Conservation (phyloP, 345 rosid genomes). For the Pistacia atlantica region DNA sequence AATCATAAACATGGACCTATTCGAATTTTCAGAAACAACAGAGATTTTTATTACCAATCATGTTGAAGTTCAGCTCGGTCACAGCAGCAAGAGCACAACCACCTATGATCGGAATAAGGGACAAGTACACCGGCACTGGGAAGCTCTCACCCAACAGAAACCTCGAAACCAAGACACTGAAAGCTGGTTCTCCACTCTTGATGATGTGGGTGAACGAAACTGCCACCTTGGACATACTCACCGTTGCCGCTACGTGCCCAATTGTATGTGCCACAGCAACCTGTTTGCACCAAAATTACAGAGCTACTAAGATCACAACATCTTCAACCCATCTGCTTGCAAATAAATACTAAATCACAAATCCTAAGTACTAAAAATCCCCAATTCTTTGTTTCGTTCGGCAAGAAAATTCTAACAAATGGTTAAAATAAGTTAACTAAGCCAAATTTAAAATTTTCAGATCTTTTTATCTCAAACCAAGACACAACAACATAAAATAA, state of each 20-base stretch:
- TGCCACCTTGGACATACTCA: conserved; percentile 99
- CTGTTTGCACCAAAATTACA: conserved; percentile 34
- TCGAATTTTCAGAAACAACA: conserved; percentile 7
- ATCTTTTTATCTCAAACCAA: neutral
- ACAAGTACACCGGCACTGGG: conserved; percentile 75
- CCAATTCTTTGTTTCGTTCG: neutral
- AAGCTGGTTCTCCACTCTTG: conserved; percentile 99
- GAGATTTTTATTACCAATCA: conserved; percentile 61
- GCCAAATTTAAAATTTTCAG: neutral
- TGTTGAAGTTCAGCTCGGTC: conserved; percentile 98
- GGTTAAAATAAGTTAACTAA: too few species aligned
- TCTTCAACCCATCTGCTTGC: neutral
- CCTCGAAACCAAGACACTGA: conserved; percentile 93
- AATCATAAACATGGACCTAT: neutral
- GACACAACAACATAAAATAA: neutral
- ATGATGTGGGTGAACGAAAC: conserved; percentile 98
- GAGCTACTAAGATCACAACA: conserved; percentile 18
- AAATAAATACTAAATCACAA: conserved; percentile 10
- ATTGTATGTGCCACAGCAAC: conserved; percentile 99
- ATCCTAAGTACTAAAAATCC: neutral
- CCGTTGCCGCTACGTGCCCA: conserved; percentile 99
- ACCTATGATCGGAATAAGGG: conserved; percentile 94
- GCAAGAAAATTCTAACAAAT: neutral
- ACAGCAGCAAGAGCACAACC: conserved; percentile 98
- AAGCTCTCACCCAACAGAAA: conserved; percentile 87